Base-by-base conservation (phyloP, 805 yeast species). In the Starmerella apis region DNA sequence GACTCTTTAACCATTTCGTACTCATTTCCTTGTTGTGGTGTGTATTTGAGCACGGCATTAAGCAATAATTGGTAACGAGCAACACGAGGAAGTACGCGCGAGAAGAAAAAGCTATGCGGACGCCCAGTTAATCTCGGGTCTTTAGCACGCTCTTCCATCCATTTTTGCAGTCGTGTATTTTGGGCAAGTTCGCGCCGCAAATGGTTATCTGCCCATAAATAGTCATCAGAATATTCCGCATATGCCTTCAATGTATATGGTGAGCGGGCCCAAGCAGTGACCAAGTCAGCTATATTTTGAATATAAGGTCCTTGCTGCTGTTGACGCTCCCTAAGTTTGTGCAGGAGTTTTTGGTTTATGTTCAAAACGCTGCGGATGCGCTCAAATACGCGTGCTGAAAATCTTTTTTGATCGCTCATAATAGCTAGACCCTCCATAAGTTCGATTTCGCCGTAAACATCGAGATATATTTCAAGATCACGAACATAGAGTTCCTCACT, bases 401-500 rank as follows among this genome's bases (percentile, higher is more conserved):
- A 82, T 36, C 75, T 71, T n/a, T 74, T 72, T 43, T 74, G 76
- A 46, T 74, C 67, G 8, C 73, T 71, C 48, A 79, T 62, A 4
- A 78, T 59, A 9, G 70, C 67, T 3, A 56, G 46, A 1, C 56
- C 59, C 38, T 56, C 36, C 50, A 55, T 25, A 9, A 55, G 48
- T 25, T 52, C 56, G 4, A 55, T 46, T 20, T 67, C 68, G 1
- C 83, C 81, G 53, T 75, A 79, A 7, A 76, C 74, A 31, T 75
- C 76, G 3, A 82, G 69, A 47, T 84, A 81, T 3, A 81, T 77
- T 53, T 73, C 72, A 2, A 87, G 81, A 59, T 85, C 74, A 44
- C 76, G 78, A 22, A 84, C 73, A 47, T 81, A 82, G 16, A 78
- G 73, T 58, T 81, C 85, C 56, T 85, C 94, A 43, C 79, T 75